Evolutionary conservation across 495 filamentous ascomycete species (phyloP), one percentile per base, ranked within the genome.

Genomic region (Bacidia gigantensis): DNA sequence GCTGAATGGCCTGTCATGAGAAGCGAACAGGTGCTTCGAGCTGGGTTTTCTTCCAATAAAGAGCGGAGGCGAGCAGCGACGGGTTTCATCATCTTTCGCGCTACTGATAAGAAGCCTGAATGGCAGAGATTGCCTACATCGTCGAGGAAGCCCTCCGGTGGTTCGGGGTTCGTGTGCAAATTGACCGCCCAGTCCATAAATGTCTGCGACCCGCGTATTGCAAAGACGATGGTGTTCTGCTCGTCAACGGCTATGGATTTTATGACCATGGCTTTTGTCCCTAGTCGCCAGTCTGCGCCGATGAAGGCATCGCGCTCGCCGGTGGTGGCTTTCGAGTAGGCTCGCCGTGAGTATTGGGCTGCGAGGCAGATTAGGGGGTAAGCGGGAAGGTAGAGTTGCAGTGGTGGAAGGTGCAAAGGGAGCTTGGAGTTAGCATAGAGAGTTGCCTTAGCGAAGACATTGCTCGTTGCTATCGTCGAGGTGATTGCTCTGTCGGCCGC

Each of bases 141-240:
- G 58, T 89, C 86, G 7, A 93, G 61, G 56, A 90, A 89, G 0
- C 76, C 79, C 0, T 52, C 50, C 0, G 86, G 83, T 1, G 75
- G 66, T 0, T 71, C 69, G 2, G 86, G 86, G 7, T 72, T 74
- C 0, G 77, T 74, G 20, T 81, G 76, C 3, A 87, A 70, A 60
- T 93, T 93, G 7, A 89, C 83, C 2, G 81, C 73, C 86, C 86
- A 92, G 65, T 92, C 86, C 69, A 85, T 80, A 59, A 88, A 84
- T 1, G 77, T 84, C 26, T 86, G 79, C 0, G 76, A 86, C 1
- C 86, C 86, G 3, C 86, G 78, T 48, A 92, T 85, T 29, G 86
- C 84, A 58, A 90, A 83, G 21, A 89, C 80, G 40, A 90, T 78
- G 12, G 79, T 81, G 60, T 87, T 79, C 69, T 81, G 76, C 57